phyloP scores from a whole-genome alignment of 306 rosid species.

The Betula pendula region DNA sequence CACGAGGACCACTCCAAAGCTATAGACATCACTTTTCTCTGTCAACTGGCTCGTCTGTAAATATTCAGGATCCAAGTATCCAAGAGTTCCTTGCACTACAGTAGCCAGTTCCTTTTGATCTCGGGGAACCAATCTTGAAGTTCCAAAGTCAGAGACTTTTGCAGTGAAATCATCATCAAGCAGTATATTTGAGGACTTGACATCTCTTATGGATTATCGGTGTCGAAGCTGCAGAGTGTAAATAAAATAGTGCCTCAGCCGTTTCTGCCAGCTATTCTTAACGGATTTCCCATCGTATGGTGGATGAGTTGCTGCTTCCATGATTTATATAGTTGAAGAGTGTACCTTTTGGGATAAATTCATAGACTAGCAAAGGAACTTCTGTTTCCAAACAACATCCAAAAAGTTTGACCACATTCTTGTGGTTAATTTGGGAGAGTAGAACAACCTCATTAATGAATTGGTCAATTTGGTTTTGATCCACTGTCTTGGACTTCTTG shows the following conservation, averaged over 20 bases:
- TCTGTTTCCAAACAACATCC: conserved; percentile 29
- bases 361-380: conserved; percentile 24
- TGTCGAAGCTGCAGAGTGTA: conserved; percentile 29
- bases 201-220: conserved; percentile 39
- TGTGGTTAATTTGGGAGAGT: conserved; percentile 9
- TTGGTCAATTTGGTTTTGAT: conserved; percentile 15
- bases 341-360: conserved; percentile 26
- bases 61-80: conserved; percentile 38
- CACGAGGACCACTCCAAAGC: conserved; percentile 41
- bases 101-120: conserved; percentile 30
- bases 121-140: conserved; percentile 31
- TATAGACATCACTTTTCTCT: conserved; percentile 44
- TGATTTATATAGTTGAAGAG: conserved; percentile 17
- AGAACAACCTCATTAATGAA: conserved; percentile 23
- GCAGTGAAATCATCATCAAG: conserved; percentile 22
- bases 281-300: not conserved
- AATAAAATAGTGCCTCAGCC: conserved; percentile 28
- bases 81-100: conserved; percentile 36
- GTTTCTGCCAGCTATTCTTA: conserved; percentile 37
- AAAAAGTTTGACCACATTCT: conserved; percentile 14
- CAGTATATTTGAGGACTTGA: conserved; percentile 38
- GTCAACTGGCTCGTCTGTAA: conserved; percentile 31
- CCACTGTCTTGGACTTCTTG: conserved; percentile 12
- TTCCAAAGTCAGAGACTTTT: conserved; percentile 39
- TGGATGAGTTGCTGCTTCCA: not conserved